These are phyloP conservation scores for Hyphopichia khmerensis DNA, from an alignment of 1,139 yeast genomes.

Conservation along the genomic window DNA sequence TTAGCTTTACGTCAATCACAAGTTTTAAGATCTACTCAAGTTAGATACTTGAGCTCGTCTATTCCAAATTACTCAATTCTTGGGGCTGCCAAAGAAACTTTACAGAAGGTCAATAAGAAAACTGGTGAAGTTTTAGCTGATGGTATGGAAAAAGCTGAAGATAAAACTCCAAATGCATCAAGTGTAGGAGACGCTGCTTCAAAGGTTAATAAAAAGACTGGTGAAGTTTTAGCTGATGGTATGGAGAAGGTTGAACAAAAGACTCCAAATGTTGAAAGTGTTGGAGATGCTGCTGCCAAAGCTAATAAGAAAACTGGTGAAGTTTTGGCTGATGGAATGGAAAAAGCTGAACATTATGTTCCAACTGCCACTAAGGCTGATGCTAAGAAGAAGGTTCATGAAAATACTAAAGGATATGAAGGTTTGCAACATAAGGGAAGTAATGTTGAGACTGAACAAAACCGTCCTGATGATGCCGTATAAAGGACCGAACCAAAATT, in stretches of 20 bases:
- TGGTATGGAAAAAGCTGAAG: slow-evolving; percentile 27
- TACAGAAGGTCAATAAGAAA: slow-evolving; percentile 32
- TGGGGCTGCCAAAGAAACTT: slow-evolving; percentile 35
- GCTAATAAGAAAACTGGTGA: slow-evolving; percentile 32
- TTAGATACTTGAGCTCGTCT: slow-evolving; percentile 5
- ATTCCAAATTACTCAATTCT: slow-evolving; percentile 24
- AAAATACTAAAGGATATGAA: slow-evolving; percentile 34
- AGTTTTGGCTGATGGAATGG: slow-evolving; percentile 30
- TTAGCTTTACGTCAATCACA: slow-evolving; percentile 9
- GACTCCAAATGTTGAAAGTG: slow-evolving; percentile 8
- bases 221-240: slow-evolving; percentile 34
- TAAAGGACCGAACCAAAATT: slow-evolving; percentile 7
- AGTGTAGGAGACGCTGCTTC: slow-evolving; percentile 15
- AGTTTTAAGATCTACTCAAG: slow-evolving; percentile 5
- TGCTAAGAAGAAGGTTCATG: slow-evolving; percentile 18
- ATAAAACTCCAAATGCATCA: slow-evolving; percentile 6
- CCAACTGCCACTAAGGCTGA: slow-evolving; percentile 13
- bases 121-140: slow-evolving; percentile 29
- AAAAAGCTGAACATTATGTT: slow-evolving; percentile 17
- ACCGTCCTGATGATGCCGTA: slow-evolving; percentile 47
- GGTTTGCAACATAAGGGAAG: slow-evolving; percentile 44
- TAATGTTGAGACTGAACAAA: slow-evolving; percentile 42
- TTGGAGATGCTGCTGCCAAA: slow-evolving; percentile 14
- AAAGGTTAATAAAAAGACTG: slow-evolving; percentile 27
- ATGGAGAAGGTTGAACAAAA: slow-evolving; percentile 19